These are phyloP conservation scores for Hypoxylon crocopeplum DNA, from an alignment of 495 filamentous ascomycete genomes.

Conservation along the genomic window DNA sequence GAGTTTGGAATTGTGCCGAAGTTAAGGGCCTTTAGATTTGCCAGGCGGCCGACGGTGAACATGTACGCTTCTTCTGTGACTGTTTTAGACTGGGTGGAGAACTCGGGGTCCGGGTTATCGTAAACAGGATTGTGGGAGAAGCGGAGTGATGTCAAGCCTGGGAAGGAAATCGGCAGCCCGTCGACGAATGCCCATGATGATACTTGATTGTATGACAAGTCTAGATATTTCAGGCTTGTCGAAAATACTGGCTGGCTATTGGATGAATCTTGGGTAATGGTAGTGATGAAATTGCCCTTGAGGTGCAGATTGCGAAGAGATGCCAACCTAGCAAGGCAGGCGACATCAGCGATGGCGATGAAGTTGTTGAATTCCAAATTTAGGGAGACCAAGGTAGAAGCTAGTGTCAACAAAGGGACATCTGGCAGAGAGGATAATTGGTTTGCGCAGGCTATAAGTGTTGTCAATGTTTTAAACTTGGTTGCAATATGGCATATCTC, in stretches of 20 bases:
- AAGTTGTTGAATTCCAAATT: constrained; percentile 81
- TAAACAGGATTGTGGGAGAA: constrained; percentile 86
- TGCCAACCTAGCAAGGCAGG: constrained; percentile 61
- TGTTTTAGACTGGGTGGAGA: constrained; percentile 44
- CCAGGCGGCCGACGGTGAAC: constrained; percentile 81
- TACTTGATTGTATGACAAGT: constrained; percentile 81
- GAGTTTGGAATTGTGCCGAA: constrained; percentile 72
- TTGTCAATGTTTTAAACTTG: constrained; percentile 66
- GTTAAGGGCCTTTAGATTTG: constrained; percentile 73
- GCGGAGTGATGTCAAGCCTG: constrained; percentile 73
- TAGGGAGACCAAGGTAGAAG: constrained; percentile 59
- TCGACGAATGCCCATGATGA: constrained; percentile 75
- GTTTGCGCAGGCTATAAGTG: constrained; percentile 60
- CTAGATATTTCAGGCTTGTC: constrained; percentile 65
- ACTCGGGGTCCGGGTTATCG: constrained; percentile 57
- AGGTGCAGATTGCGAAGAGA: constrained; percentile 68
- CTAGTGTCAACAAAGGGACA: constrained; percentile 54
- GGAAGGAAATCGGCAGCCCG: constrained; percentile 66
- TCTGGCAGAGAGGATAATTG: constrained; percentile 51
- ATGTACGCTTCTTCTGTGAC: constrained; percentile 79
- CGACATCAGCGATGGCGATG: constrained; percentile 63
- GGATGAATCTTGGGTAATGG: constrained; percentile 33
- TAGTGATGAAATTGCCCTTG: constrained; percentile 60
- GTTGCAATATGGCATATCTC: constrained; percentile 61
- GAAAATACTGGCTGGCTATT: constrained; percentile 38